Conservation (phyloP, 2,329 filamentous ascomycete species). For the Colletotrichum sp. region DNA sequence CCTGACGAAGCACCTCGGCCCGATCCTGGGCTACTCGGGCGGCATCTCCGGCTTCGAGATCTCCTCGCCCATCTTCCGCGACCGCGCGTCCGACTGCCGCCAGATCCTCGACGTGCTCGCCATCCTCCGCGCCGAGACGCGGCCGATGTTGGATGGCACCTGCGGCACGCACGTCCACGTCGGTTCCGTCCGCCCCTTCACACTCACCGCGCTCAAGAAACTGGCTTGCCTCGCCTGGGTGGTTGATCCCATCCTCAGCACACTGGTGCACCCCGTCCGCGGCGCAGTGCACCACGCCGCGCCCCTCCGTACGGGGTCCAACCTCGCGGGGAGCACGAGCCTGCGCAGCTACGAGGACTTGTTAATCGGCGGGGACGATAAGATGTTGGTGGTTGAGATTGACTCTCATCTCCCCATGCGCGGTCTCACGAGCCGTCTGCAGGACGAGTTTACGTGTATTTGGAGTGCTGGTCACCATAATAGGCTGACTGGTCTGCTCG, state of each 20-base stretch:
- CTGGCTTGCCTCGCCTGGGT: not conserved
- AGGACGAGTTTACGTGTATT: not conserved
- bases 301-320: not conserved
- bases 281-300: not conserved
- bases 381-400: not conserved
- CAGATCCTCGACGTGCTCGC: not conserved
- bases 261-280: not conserved
- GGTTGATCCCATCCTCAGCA: not conserved
- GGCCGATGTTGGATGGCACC: not conserved
- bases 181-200: not conserved
- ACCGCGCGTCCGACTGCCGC: not conserved
- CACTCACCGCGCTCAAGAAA: not conserved
- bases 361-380: not conserved
- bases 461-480: not conserved
- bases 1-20: not conserved
- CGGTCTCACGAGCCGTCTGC: not conserved
- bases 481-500: not conserved
- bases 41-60: constrained; percentile 5
- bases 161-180: constrained; percentile 15
- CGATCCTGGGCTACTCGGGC: not conserved
- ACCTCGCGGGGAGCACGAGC: not conserved
- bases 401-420: not conserved
- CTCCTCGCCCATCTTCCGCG: not conserved
- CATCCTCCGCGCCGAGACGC: not conserved
- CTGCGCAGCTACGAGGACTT: not conserved